Evolutionary conservation across 495 filamentous ascomycete genomes (phyloP).

Genomic region (Neurospora africana): DNA sequence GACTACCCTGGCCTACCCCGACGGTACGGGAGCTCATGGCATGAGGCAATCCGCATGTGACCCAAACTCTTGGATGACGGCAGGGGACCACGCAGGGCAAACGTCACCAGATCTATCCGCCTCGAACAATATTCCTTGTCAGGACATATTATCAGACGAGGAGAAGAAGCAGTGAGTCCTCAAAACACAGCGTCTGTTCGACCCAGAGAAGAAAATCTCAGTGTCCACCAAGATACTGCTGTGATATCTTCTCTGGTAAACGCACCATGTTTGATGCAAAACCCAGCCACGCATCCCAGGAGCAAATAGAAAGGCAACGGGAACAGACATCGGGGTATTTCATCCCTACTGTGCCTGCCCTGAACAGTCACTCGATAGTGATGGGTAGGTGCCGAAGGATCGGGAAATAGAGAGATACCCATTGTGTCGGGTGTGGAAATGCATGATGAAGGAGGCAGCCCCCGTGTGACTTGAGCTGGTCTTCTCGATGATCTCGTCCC

Average conservation of each 20-base stretch:
- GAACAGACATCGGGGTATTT: not conserved
- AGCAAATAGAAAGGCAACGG: not conserved
- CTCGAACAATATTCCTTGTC: not conserved
- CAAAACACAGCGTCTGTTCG: not conserved
- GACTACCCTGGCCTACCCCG: not conserved
- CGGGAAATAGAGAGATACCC: not conserved
- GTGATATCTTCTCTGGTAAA: not conserved
- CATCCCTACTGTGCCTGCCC: not conserved
- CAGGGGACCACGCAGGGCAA: not conserved
- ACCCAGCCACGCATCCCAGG: not conserved
- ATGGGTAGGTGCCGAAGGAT: not conserved
- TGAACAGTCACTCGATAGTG: not conserved
- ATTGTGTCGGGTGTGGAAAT: not conserved
- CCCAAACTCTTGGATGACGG: not conserved
- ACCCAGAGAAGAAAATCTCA: not conserved
- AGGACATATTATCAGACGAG: not conserved
- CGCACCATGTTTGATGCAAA: not conserved
- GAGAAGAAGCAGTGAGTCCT: not conserved
- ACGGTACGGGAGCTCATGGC: not conserved
- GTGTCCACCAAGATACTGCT: not conserved
- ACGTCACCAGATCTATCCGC: not conserved
- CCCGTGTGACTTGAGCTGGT: not conserved
- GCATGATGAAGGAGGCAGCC: not conserved
- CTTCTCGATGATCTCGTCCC: not conserved
- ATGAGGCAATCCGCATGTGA: not conserved